Evolutionary conservation across 306 rosid genomes (phyloP).

Genomic region (Abrus pulchellus): DNA sequence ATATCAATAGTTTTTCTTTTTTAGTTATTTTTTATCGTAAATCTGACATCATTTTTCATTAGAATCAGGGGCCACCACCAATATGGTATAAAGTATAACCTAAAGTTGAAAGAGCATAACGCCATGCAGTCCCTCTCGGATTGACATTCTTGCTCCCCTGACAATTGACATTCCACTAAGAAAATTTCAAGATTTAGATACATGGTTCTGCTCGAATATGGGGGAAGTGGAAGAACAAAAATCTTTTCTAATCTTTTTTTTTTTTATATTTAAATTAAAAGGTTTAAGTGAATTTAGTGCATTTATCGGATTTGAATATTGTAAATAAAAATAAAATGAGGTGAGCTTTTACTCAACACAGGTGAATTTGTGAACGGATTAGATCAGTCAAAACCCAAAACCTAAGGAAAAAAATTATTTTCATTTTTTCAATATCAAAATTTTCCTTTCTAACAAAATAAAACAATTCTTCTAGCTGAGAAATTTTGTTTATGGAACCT

Average conservation of each 20-base stretch:
- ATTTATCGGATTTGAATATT: no score
- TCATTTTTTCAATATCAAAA: background rate
- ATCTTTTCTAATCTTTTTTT: background rate
- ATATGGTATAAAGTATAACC: slow-evolving; percentile 38
- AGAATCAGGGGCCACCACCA: slow-evolving; percentile 60
- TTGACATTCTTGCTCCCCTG: slow-evolving; percentile 38
- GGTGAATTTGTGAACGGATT: no score
- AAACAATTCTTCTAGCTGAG: background rate
- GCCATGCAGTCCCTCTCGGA: slow-evolving; percentile 27
- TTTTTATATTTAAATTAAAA: background rate
- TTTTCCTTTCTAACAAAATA: background rate
- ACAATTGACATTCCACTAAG: slow-evolving; percentile 10
- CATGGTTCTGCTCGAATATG: background rate
- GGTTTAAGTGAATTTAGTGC: no score
- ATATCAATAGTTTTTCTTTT: slow-evolving; percentile 3
- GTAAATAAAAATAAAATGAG: no score
- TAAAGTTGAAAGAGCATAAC: slow-evolving; percentile 42
- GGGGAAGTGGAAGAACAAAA: background rate
- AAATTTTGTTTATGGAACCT: background rate
- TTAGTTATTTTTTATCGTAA: background rate
- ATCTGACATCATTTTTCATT: slow-evolving; percentile 31
- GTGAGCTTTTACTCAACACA: no score
- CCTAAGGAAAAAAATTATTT: background rate
- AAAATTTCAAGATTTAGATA: background rate
- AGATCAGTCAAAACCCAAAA: no score